Percentiles rank a stretch among this genome's conserved stretches.
Conservation (phyloP, 108 stramenopile species). For the Seminavis robusta region DNA sequence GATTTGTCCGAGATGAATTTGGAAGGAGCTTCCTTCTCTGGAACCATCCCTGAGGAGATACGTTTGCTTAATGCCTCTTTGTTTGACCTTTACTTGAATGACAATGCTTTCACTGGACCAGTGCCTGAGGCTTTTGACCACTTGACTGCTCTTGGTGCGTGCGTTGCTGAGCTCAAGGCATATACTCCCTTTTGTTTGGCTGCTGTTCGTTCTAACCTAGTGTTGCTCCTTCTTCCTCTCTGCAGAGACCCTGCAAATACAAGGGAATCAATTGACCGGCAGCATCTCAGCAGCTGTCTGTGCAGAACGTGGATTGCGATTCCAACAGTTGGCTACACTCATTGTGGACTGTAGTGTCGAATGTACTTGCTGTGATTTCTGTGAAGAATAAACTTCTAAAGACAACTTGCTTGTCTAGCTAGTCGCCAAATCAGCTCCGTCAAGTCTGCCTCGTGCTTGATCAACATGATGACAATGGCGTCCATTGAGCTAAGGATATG, state of each 20-base stretch:
- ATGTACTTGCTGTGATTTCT: not conserved
- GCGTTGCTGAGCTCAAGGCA: not conserved
- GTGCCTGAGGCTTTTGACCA: conserved; percentile 5
- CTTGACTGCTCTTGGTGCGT: conserved; percentile 6
- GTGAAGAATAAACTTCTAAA: no score
- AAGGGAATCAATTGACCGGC: not conserved
- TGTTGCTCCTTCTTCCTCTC: no score
- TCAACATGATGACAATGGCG: no score
- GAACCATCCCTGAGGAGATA: conserved; percentile 12
- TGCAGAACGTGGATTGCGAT: not conserved
- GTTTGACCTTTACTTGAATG: not conserved
- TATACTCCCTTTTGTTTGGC: no score
- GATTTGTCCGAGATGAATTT: conserved; percentile 26
- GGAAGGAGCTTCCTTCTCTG: conserved; percentile 13
- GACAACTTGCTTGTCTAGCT: no score
- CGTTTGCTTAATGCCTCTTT: not conserved
- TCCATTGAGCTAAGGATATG: no score
- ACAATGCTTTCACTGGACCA: conserved; percentile 3
- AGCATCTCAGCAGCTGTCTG: not conserved
- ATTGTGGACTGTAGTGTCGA: not conserved
- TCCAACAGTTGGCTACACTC: not conserved
- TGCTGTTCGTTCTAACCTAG: no score
- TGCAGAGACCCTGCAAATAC: not conserved
- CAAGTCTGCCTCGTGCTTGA: no score
- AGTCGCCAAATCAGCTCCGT: no score